Evolutionary conservation across 805 yeast genomes (phyloP).

Genomic region (Metschnikowia santaceciliae): DNA sequence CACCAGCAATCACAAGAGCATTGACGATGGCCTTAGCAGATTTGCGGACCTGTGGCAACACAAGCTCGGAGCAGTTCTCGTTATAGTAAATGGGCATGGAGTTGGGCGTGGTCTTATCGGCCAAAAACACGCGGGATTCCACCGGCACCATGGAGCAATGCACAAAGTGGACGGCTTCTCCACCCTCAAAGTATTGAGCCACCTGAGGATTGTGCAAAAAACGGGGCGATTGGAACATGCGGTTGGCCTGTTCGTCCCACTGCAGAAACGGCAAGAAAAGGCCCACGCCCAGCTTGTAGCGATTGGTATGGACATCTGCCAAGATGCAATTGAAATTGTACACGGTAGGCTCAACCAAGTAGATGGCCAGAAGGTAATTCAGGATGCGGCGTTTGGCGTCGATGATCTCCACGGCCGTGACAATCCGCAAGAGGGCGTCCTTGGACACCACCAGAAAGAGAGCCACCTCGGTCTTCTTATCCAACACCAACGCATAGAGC

Average conservation of each 20-base stretch:
- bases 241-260: constrained; percentile 23
- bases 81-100: constrained; percentile 75
- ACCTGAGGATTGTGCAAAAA: constrained; percentile 31
- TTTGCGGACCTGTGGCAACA: constrained; percentile 51
- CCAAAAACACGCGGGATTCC: constrained; percentile 68
- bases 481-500: constrained; percentile 48
- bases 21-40: constrained; percentile 67
- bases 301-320: constrained; percentile 67
- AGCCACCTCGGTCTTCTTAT: constrained; percentile 48
- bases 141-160: constrained; percentile 51
- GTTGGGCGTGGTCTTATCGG: constrained; percentile 47
- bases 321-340: constrained; percentile 72
- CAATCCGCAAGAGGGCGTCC: constrained; percentile 48
- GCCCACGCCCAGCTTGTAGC: constrained; percentile 72
- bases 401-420: constrained; percentile 60
- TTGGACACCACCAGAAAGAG: constrained; percentile 46
- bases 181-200: constrained; percentile 29
- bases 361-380: constrained; percentile 70
- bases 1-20: constrained; percentile 75
- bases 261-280: constrained; percentile 58
- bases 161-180: constrained; percentile 25
- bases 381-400: constrained; percentile 60
- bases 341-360: constrained; percentile 65
- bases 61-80: constrained; percentile 56
- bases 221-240: constrained; percentile 19